Evolutionary conservation across 129 eudicot species (phyloP).

Genomic region (Flaveria linearis): DNA sequence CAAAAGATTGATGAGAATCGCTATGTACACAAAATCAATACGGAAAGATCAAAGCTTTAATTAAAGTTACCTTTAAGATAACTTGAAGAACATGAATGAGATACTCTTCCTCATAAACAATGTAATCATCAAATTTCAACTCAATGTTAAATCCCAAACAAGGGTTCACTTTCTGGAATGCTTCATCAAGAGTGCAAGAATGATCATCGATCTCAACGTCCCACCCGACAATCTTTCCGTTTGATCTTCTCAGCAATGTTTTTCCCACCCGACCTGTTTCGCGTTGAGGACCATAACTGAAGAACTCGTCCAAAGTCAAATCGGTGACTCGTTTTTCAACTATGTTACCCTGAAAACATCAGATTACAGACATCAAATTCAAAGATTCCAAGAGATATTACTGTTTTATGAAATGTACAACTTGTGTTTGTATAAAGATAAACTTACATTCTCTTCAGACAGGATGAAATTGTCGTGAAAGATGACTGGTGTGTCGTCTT

Average conservation of each 20-base stretch:
- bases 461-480: constrained; percentile 86
- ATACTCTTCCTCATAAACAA: constrained; percentile 59
- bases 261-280: constrained; percentile 58
- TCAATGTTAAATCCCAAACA: constrained; percentile 85
- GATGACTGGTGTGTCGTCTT: constrained; percentile 68
- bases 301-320: constrained; percentile 58
- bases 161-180: constrained; percentile 68
- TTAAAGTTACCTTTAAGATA: constrained; percentile 44
- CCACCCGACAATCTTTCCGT: constrained; percentile 71
- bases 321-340: constrained; percentile 77
- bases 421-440: too few species aligned
- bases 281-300: constrained; percentile 75
- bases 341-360: constrained; percentile 54
- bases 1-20: background rate
- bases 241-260: constrained; percentile 57
- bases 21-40: background rate
- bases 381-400: background rate
- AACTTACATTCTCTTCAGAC: constrained; percentile 63
- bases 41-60: background rate
- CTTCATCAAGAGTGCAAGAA: constrained; percentile 70
- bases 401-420: too few species aligned
- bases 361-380: background rate
- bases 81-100: constrained; percentile 56
- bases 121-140: constrained; percentile 74
- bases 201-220: constrained; percentile 66